Evolutionary conservation across 2,329 filamentous ascomycete species (phyloP).

Genomic region (Chaetomiaceae sp.): DNA sequence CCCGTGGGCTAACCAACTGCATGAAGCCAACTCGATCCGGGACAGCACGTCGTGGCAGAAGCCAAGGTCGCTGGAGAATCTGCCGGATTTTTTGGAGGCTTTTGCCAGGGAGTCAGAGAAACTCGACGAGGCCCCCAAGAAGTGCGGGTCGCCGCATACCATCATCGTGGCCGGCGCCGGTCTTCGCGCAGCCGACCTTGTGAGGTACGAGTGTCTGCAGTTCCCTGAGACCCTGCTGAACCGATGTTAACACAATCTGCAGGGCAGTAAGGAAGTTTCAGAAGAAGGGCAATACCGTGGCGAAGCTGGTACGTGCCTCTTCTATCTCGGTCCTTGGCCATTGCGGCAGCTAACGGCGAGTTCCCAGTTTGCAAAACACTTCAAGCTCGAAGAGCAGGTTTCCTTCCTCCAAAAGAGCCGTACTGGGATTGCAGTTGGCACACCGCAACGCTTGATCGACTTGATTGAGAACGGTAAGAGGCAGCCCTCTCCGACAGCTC

Average conservation of each 20-base stretch:
- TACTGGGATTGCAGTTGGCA: slow-evolving; percentile 86
- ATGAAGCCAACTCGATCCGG: slow-evolving; percentile 63
- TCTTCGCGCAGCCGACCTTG: slow-evolving; percentile 78
- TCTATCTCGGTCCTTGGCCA: too few relatives aligned
- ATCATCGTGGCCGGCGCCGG: slow-evolving; percentile 83
- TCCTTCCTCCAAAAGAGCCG: slow-evolving; percentile 65
- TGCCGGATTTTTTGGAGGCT: slow-evolving; percentile 73
- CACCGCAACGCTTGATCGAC: slow-evolving; percentile 76
- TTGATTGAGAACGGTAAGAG: slow-evolving; percentile 73
- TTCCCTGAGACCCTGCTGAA: too few relatives aligned
- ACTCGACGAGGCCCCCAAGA: slow-evolving; percentile 61
- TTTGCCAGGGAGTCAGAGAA: slow-evolving; percentile 52
- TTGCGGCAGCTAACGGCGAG: not conserved
- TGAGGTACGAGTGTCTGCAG: slow-evolving; percentile 47
- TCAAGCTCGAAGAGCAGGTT: slow-evolving; percentile 86
- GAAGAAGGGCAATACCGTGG: slow-evolving; percentile 70
- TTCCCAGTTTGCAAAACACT: slow-evolving; percentile 82
- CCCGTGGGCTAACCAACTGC: not conserved
- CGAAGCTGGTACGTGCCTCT: slow-evolving; percentile 62
- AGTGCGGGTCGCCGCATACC: slow-evolving; percentile 75
- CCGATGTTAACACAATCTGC: not conserved
- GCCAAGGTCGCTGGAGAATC: slow-evolving; percentile 62
- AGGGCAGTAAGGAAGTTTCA: slow-evolving; percentile 75
- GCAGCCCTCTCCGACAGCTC: not conserved
- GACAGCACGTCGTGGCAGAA: slow-evolving; percentile 75